Percentiles rank a stretch among this genome's conserved stretches.
Conservation (phyloP, 2,329 filamentous ascomycete genomes). For the Neophaeococcomyces mojaviensis region DNA sequence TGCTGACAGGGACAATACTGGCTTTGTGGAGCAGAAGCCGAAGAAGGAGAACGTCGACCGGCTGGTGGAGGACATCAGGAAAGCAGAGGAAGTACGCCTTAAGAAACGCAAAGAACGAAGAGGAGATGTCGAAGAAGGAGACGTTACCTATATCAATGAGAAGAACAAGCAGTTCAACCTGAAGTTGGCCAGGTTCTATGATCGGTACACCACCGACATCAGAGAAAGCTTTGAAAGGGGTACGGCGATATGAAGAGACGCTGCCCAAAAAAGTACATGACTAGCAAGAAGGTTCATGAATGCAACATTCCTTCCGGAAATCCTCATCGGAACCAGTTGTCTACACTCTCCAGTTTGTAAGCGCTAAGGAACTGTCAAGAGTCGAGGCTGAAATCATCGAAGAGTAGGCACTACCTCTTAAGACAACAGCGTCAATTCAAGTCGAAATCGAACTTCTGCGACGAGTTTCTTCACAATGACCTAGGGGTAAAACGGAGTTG, state of each 20-base stretch:
- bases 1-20: constrained; percentile 73
- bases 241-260: constrained; percentile 87
- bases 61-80: constrained; percentile 74
- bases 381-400: too few species aligned
- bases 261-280: too few species aligned
- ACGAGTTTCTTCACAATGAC: too few species aligned
- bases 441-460: too few species aligned
- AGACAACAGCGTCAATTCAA: too few species aligned
- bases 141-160: constrained; percentile 98
- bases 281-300: too few species aligned
- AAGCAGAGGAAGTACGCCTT: constrained; percentile 77
- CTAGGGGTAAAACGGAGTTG: too few species aligned
- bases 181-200: constrained; percentile 91
- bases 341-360: too few species aligned
- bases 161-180: constrained; percentile 99
- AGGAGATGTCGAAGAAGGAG: constrained; percentile 70
- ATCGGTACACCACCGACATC: constrained; percentile 97
- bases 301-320: too few species aligned
- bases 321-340: too few species aligned
- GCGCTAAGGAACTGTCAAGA: too few species aligned
- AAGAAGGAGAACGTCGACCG: constrained; percentile 81
- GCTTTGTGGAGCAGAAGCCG: constrained; percentile 78
- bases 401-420: too few species aligned
- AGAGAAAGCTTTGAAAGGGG: constrained; percentile 95
- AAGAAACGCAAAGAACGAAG: constrained; percentile 80